A percentile compares a stretch with the other conserved stretches of the same genome.
These are phyloP conservation scores for Arthrobotrys pseudoclavata DNA, from an alignment of 2,329 filamentous ascomycete species.

Conservation along the genomic window DNA sequence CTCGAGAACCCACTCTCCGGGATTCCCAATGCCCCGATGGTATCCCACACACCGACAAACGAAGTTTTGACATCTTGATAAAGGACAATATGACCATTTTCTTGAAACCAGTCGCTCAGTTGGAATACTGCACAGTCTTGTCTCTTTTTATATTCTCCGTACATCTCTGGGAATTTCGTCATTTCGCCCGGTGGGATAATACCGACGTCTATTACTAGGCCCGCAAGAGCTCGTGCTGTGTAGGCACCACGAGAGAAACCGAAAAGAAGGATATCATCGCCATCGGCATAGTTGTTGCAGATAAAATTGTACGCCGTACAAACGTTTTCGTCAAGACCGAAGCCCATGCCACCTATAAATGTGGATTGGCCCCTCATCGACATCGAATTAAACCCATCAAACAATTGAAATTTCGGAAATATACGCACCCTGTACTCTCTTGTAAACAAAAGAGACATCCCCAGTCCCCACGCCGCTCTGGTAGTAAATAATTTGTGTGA, in stretches of 20 bases:
- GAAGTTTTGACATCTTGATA: slow-evolving; percentile 67
- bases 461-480: slow-evolving; percentile 65
- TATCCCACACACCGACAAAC: slow-evolving; percentile 71
- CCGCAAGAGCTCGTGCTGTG: slow-evolving; percentile 71
- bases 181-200: slow-evolving; percentile 71
- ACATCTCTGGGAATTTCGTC: slow-evolving; percentile 71
- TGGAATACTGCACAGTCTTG: slow-evolving; percentile 9
- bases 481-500: slow-evolving; percentile 66
- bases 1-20: slow-evolving; percentile 63
- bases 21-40: slow-evolving; percentile 69
- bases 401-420: background rate
- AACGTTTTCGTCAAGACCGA: slow-evolving; percentile 62
- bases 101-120: background rate
- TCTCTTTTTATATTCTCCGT: slow-evolving; percentile 67
- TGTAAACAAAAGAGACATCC: slow-evolving; percentile 44
- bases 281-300: slow-evolving; percentile 73
- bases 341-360: slow-evolving; percentile 62
- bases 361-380: background rate
- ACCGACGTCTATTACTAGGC: slow-evolving; percentile 70
- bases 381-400: background rate
- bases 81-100: slow-evolving; percentile 2
- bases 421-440: slow-evolving; percentile 47
- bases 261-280: slow-evolving; percentile 72
- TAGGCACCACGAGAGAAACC: slow-evolving; percentile 74
- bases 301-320: background rate